phyloP scores from a whole-genome alignment of 257 asterid genomes.

The Nicotiana benthamiana region DNA sequence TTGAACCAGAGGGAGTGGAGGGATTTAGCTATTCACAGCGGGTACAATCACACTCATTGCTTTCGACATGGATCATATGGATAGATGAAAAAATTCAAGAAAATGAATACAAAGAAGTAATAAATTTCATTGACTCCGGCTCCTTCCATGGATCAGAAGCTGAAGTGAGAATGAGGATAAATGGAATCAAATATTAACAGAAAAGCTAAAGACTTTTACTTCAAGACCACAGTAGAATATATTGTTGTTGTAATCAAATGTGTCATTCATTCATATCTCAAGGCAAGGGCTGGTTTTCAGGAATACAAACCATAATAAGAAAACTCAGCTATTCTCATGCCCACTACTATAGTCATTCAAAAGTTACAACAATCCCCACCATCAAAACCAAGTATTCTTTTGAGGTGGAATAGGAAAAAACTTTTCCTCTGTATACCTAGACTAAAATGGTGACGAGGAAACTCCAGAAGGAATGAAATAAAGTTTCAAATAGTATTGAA shows the following conservation, averaged over 20 bases:
- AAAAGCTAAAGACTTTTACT: not conserved
- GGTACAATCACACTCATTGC: not conserved
- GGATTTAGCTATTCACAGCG: not conserved
- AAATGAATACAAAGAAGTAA: not conserved
- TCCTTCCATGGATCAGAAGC: not conserved
- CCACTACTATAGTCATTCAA: slow-evolving; percentile 2
- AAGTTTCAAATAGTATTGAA: not conserved
- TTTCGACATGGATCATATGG: not conserved
- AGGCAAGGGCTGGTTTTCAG: slow-evolving; percentile 12
- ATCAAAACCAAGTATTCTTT: not conserved
- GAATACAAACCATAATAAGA: not conserved
- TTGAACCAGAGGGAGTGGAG: no score
- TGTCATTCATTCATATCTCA: not conserved
- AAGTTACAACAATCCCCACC: not conserved
- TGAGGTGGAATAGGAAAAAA: not conserved
- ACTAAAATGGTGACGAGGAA: not conserved
- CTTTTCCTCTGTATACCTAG: not conserved
- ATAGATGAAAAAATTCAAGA: not conserved
- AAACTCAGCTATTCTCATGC: slow-evolving; percentile 10
- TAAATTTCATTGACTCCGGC: not conserved
- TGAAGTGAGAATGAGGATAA: not conserved
- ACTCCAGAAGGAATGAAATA: not conserved
- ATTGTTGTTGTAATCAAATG: not conserved
- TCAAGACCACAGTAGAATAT: not conserved
- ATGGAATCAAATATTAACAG: not conserved